Evolutionary conservation across 169 alveolate species (phyloP).

Genomic region (Hepatocystis sp.): DNA sequence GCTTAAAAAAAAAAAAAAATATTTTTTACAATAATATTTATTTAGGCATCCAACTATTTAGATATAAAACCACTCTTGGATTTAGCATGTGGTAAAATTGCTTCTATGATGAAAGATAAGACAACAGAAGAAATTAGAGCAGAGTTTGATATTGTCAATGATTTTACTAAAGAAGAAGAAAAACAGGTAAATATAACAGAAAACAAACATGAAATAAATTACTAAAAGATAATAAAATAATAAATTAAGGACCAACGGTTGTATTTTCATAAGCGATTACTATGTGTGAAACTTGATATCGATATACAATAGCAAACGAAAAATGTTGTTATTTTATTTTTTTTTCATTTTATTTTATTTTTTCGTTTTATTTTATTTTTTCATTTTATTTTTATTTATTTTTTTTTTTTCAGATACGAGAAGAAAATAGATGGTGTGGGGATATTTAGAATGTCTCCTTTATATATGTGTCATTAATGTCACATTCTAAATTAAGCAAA

Average conservation of each 20-base stretch:
- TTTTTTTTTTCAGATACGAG: slow-evolving; percentile 92
- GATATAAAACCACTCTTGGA: slow-evolving; percentile 95
- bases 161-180: slow-evolving; percentile 97
- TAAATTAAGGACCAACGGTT: neutral
- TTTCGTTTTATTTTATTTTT: neutral
- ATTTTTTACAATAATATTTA: neutral
- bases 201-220: slow-evolving; percentile 10
- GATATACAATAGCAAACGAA: too few relatives aligned
- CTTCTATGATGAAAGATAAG: slow-evolving; percentile 95
- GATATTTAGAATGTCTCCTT: slow-evolving; percentile 82
- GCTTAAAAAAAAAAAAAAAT: neutral
- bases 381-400: too few relatives aligned
- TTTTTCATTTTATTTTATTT: neutral
- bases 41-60: slow-evolving; percentile 94
- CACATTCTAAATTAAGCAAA: neutral
- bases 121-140: slow-evolving; percentile 95
- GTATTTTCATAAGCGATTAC: neutral
- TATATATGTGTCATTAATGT: neutral
- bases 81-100: slow-evolving; percentile 95
- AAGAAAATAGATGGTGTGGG: slow-evolving; percentile 97
- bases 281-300: neutral
- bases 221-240: too few relatives aligned
- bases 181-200: slow-evolving; percentile 75
- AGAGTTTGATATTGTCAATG: slow-evolving; percentile 94
- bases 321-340: neutral